Evolutionary conservation across 2,329 filamentous ascomycete genomes (phyloP), one percentile per base, ranked within the genome.

Genomic region (Nothophaeocryptopus gaeumannii): DNA sequence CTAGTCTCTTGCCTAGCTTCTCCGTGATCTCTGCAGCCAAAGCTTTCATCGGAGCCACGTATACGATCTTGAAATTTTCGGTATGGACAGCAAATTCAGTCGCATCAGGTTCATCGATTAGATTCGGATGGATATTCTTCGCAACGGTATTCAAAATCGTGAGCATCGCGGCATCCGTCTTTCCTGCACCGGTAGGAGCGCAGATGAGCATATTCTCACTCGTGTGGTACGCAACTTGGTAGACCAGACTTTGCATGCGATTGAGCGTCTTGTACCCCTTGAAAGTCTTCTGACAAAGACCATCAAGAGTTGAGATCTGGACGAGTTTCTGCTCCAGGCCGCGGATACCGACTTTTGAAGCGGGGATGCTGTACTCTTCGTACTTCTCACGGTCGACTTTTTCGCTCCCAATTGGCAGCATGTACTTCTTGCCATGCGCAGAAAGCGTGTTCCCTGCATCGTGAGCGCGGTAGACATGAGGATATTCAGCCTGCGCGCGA

Each of bases 201-300:
- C 93, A 99, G 52, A 99, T 95, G 44, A 99, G 81, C 92, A 99
- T 96, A 61, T 99, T 99, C 72, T 99, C 93, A 64, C 84, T 96
- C 2, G 89, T 96, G 67, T 86, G 89, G 72, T 99, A 97, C 0
- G 91, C 93, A 5, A 99, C 89, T 1, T 90, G 90, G 63, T 96
- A 96, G 0, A 97, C 88, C 40, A 99, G 77, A 67, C 91, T 97
- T 73, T 99, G 93, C 95, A 99, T 99, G 26, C 95, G 86, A 65
- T 99, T 99, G 52, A 99, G 79, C 2, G 87, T 74, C 71, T 91
- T 92, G 76, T 99, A 99, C 0, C 91, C 91, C 65, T 86, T 88
- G 74, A 99, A 99, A 0, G 93, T 99, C n/a, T 81, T 83, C 53
- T 83, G 81, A 62, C 93, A 99, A 26, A 99, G 77, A 0, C 88